Evolutionary conservation across 345 rosid species (phyloP).

Genomic region (Erysimum cheiranthoides): DNA sequence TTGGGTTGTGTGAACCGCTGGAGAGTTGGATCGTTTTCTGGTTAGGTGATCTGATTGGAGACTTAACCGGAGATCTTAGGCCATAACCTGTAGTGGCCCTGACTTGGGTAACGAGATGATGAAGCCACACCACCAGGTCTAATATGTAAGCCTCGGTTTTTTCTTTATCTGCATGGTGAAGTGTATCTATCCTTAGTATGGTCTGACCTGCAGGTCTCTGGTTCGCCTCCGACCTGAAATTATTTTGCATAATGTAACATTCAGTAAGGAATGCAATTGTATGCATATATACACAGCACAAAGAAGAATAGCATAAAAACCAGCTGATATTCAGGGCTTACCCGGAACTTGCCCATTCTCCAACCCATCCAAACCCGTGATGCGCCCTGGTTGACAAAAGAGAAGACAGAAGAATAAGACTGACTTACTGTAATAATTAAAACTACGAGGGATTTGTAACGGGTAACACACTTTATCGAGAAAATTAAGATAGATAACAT

Average conservation of each 20-base stretch:
- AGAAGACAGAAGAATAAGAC: constrained; percentile 30
- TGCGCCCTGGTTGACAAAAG: constrained; percentile 70
- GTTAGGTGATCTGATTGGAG: constrained; percentile 84
- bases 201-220: constrained; percentile 78
- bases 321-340: constrained; percentile 44
- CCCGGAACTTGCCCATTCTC: constrained; percentile 99
- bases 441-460: neutral
- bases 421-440: neutral
- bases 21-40: constrained; percentile 60
- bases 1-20: constrained; percentile 49
- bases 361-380: constrained; percentile 99
- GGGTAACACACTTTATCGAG: neutral
- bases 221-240: constrained; percentile 72
- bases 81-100: constrained; percentile 68
- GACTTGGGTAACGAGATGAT: constrained; percentile 79
- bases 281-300: constrained; percentile 24
- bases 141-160: constrained; percentile 82
- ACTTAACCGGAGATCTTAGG: constrained; percentile 79
- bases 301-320: constrained; percentile 23
- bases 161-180: constrained; percentile 94
- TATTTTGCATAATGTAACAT: constrained; percentile 1
- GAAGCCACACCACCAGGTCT: constrained; percentile 90
- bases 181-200: constrained; percentile 87
- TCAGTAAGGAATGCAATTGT: neutral
- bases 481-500: neutral